A percentile compares a stretch with the other conserved stretches of the same genome.
Evolutionary conservation across 371 early-diverging fungal species (phyloP).

Genomic region (Actinomortierella ambigua): DNA sequence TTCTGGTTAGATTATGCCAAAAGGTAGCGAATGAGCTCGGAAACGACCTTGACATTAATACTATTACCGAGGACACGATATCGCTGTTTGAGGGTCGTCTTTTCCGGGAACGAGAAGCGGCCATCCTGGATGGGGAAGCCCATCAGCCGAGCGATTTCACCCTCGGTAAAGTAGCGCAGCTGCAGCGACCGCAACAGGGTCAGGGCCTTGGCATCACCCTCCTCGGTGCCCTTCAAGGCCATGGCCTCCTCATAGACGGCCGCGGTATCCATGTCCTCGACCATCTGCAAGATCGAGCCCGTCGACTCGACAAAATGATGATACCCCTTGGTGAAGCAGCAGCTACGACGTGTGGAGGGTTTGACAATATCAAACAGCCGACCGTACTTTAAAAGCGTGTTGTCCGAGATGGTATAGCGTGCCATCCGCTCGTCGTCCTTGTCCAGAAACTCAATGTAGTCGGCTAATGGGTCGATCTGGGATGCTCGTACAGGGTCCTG

Average conservation of each 20-base stretch:
- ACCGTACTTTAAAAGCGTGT: slow-evolving; percentile 63
- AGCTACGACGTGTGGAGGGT: slow-evolving; percentile 62
- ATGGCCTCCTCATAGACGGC: slow-evolving; percentile 25
- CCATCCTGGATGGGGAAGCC: slow-evolving; percentile 69
- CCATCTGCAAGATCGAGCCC: slow-evolving; percentile 73
- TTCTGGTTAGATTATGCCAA: too few relatives aligned
- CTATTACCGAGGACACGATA: slow-evolving; percentile 74
- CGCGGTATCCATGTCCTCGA: slow-evolving; percentile 48
- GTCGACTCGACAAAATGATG: slow-evolving; percentile 80
- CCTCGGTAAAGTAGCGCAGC: slow-evolving; percentile 79
- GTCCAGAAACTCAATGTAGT: slow-evolving; percentile 37
- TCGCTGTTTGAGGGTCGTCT: slow-evolving; percentile 61
- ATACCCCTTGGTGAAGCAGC: slow-evolving; percentile 90
- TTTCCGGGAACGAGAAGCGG: slow-evolving; percentile 55
- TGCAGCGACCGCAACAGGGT: slow-evolving; percentile 44
- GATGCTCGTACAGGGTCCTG: slow-evolving; percentile 35
- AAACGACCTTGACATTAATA: slow-evolving; percentile 68
- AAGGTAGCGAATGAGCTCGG: slow-evolving; percentile 59
- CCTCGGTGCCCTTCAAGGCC: slow-evolving; percentile 18
- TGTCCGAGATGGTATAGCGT: slow-evolving; percentile 34
- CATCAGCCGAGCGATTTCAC: slow-evolving; percentile 81
- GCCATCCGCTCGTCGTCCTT: slow-evolving; percentile 24
- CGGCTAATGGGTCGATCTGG: slow-evolving; percentile 25
- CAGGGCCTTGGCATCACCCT: slow-evolving; percentile 20
- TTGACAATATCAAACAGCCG: slow-evolving; percentile 79